These are phyloP conservation scores for Litsea cubeba DNA, from an alignment of 164 flowering plant species.

Conservation along the genomic window DNA sequence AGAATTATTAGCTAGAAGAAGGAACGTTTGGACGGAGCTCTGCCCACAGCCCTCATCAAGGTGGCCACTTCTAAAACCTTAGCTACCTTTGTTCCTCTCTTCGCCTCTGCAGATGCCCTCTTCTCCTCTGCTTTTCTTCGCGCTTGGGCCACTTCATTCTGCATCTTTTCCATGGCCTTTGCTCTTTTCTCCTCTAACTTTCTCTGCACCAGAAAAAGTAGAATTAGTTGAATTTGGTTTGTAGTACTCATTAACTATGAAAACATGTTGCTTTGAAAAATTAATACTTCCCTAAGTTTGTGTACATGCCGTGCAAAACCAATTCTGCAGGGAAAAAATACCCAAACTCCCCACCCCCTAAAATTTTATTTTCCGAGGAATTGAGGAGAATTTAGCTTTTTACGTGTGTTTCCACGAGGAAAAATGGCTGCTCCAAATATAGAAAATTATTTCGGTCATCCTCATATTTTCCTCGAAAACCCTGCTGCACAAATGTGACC, in stretches of 20 bases:
- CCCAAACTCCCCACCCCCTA: no score
- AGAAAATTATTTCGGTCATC: no score
- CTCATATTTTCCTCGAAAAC: no score
- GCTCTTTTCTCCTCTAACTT: slow-evolving; percentile 90
- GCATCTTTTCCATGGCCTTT: slow-evolving; percentile 83
- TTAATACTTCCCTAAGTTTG: no score
- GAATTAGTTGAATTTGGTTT: not conserved
- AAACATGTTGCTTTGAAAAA: no score
- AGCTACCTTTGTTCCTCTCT: slow-evolving; percentile 81
- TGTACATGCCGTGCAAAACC: no score
- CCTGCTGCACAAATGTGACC: no score
- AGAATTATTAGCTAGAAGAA: slow-evolving; percentile 40
- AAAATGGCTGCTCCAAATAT: no score
- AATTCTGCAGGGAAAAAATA: no score
- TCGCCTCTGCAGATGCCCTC: slow-evolving; percentile 88
- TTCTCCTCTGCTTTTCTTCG: slow-evolving; percentile 82
- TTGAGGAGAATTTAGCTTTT: no score
- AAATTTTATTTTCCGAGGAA: no score
- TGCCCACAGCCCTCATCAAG: slow-evolving; percentile 83
- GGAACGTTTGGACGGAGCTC: slow-evolving; percentile 68
- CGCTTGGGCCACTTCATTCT: slow-evolving; percentile 79
- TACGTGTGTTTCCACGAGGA: no score
- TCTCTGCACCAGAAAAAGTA: slow-evolving; percentile 43
- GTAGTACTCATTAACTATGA: not conserved
- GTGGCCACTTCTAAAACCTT: slow-evolving; percentile 67